phyloP scores from a whole-genome alignment of 2,329 filamentous ascomycete species.

The Byssoonygena ceratinophila region DNA sequence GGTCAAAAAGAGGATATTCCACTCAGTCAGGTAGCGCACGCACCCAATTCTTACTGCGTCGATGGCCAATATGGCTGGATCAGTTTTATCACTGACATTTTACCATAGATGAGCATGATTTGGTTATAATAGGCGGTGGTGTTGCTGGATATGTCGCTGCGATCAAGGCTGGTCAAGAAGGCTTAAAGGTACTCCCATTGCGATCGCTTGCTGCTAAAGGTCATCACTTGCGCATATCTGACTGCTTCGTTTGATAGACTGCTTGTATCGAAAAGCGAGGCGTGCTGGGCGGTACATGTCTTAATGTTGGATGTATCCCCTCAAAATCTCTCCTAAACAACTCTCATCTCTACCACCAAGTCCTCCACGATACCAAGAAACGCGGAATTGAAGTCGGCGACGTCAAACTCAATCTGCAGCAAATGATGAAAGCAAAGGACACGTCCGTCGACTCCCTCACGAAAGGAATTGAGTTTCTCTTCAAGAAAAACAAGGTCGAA shows the following conservation, averaged over 20 bases:
- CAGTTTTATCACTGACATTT: conserved; percentile 17
- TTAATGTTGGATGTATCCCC: conserved; percentile 98
- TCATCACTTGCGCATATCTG: conserved; percentile 10
- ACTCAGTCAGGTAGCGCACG: conserved; percentile 42
- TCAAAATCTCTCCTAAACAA: conserved; percentile 99
- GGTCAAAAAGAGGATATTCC: conserved; percentile 47
- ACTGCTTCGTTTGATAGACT: conserved; percentile 47
- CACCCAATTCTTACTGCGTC: neutral
- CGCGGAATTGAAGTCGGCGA: conserved; percentile 95
- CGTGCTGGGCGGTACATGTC: conserved; percentile 84
- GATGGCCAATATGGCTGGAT: too few relatives aligned
- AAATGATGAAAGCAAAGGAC: conserved; percentile 99
- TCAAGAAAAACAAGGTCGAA: conserved; percentile 99
- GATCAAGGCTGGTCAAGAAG: conserved; percentile 97
- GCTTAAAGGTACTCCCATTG: conserved; percentile 61
- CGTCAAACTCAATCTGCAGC: conserved; percentile 86
- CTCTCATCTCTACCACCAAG: conserved; percentile 94
- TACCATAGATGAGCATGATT: conserved; percentile 73
- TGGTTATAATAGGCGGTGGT: conserved; percentile 95
- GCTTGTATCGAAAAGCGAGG: conserved; percentile 98
- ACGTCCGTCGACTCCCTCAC: conserved; percentile 78
- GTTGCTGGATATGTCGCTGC: conserved; percentile 97
- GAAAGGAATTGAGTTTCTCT: conserved; percentile 93
- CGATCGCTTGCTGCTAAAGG: conserved; percentile 11
- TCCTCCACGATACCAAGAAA: conserved; percentile 92